A percentile compares a stretch with the other conserved stretches of the same genome.
Evolutionary conservation across 1,284 basidiomycete species (phyloP).

Genomic region (Meira miltonrushii): DNA sequence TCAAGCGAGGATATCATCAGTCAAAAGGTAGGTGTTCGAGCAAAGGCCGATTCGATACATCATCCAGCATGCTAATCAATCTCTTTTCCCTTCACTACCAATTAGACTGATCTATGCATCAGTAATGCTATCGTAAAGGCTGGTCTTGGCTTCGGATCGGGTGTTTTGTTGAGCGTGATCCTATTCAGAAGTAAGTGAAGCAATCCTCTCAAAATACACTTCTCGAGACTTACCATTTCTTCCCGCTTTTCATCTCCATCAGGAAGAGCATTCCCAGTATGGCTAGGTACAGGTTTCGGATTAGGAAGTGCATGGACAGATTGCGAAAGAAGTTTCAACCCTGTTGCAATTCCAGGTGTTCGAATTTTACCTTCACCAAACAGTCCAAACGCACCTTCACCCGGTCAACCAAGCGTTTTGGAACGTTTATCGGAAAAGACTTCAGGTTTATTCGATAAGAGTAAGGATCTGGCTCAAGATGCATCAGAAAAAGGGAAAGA

Average conservation of each 20-base stretch:
- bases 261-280: conserved; percentile 96
- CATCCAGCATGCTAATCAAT: no score
- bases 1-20: conserved; percentile 79
- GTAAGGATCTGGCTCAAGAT: conserved; percentile 27
- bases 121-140: conserved; percentile 61
- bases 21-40: conserved; percentile 65
- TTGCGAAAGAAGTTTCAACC: conserved; percentile 94
- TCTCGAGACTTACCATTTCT: not conserved
- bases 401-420: conserved; percentile 29
- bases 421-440: conserved; percentile 44
- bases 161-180: conserved; percentile 87
- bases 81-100: conserved; percentile 13
- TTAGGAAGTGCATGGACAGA: conserved; percentile 78
- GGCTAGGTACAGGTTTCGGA: conserved; percentile 84
- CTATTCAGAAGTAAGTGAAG: conserved; percentile 80
- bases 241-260: conserved; percentile 10
- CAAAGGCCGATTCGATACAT: no score
- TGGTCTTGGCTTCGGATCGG: conserved; percentile 87
- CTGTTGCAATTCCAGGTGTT: conserved; percentile 82
- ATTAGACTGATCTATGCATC: conserved; percentile 51
- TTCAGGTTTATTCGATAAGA: conserved; percentile 39
- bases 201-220: not conserved
- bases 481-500: conserved; percentile 36
- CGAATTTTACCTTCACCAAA: conserved; percentile 62
- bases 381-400: conserved; percentile 21